Evolutionary conservation across 306 rosid species (phyloP), one percentile per base, ranked within the genome.

Genomic region (Crataegus laevigata): DNA sequence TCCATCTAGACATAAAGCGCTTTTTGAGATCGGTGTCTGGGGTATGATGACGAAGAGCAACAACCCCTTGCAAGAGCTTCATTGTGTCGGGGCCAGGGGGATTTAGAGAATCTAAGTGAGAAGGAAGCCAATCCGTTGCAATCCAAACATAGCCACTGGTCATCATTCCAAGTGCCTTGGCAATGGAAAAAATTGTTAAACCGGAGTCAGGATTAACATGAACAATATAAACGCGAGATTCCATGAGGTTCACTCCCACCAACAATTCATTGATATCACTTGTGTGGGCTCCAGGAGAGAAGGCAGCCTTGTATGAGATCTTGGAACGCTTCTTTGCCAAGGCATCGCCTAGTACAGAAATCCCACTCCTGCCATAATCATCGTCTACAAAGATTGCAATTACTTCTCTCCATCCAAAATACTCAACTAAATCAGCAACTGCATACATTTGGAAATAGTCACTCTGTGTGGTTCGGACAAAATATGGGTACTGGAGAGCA

Each of bases 141-240:
- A 93, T 89, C 98, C 98, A 93, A 34, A 91, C 97, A 74, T 88
- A 93, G 75, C 89, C 89, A 73, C 22, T 65, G 38, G 58, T 24
- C 88, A 80, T 88, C 97, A 93, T 91, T 28, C 82, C 76, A 57
- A 93, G 87, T 64, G 79, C 71, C 81, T 86, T 88, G 25, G 97
- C 97, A 30, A 75, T 63, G 25, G 90, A 68, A 47, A 93, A 89
- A 60, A 93, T 42, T 5, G 65, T 26, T 78, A 93, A 82, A 79
- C 98, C 98, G 26, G 85, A 34, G 87, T 96, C 99, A 34, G 98
- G 99, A 80, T 92, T 92, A 28, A 90, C 99, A 68, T 96, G 98
- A 15, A 96, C 86, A 58, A 96, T 82, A 79, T 79, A 96, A 50
- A 96, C 92, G n/a, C 98, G 88, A 57, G 99, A 96, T 87, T 96